Conservation (phyloP, 257 asterid species). For the Salvia splendens region DNA sequence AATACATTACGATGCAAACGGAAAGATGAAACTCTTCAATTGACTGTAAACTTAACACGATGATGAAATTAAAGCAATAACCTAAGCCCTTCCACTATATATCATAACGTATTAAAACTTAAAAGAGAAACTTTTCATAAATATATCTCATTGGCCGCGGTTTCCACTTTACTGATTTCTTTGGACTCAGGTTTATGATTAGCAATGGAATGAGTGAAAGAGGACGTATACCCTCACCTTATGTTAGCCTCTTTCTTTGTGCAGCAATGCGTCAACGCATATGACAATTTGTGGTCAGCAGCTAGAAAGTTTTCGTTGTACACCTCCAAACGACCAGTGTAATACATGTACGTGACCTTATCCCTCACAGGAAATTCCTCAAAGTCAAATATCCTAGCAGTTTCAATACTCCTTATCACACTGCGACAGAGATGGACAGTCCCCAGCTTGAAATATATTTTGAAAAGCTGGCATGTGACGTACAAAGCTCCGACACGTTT, state of each 20-base stretch:
- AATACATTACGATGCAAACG: not conserved
- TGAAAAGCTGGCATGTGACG: slow-evolving; percentile 91
- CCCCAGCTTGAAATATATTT: slow-evolving; percentile 93
- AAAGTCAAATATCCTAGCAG: slow-evolving; percentile 88
- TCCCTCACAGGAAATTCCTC: slow-evolving; percentile 96
- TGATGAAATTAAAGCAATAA: too few relatives aligned
- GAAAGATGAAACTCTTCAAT: too few relatives aligned
- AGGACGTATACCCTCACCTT: slow-evolving; percentile 49
- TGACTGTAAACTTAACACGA: too few relatives aligned
- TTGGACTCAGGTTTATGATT: slow-evolving; percentile 25
- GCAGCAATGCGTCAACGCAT: slow-evolving; percentile 72
- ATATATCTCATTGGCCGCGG: not conserved
- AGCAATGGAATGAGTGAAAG: not conserved
- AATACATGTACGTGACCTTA: slow-evolving; percentile 97
- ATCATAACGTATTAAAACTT: too few relatives aligned
- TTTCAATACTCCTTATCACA: slow-evolving; percentile 95
- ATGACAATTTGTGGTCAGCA: slow-evolving; percentile 92
- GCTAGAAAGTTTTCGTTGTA: slow-evolving; percentile 91
- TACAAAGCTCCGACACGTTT: slow-evolving; percentile 95
- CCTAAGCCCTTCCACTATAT: too few relatives aligned
- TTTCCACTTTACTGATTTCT: slow-evolving; percentile 16
- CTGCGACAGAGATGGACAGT: slow-evolving; percentile 92
- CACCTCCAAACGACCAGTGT: slow-evolving; percentile 96
- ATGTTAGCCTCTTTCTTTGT: slow-evolving; percentile 69
- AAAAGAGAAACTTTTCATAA: too few relatives aligned